Conservation (phyloP, 2,329 filamentous ascomycete genomes). For the Ophiostoma perfectum region DNA sequence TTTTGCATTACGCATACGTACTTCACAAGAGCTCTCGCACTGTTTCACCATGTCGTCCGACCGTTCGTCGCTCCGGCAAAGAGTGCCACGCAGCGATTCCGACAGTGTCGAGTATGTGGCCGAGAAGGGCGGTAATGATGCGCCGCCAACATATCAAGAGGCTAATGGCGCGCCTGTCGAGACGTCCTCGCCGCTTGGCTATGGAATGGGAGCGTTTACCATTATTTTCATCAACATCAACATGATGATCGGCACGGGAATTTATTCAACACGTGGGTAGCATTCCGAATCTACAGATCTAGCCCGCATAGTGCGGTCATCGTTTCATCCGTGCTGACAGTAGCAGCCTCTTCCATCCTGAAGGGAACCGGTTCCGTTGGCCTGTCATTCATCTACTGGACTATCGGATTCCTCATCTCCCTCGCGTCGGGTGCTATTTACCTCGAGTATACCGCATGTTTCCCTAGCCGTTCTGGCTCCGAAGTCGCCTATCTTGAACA, state of each 20-base stretch:
- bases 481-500: constrained; percentile 67
- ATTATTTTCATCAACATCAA: constrained; percentile 56
- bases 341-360: constrained; percentile 52
- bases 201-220: constrained; percentile 50
- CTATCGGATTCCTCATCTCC: constrained; percentile 56
- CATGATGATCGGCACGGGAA: constrained; percentile 59
- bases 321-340: background rate
- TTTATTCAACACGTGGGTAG: constrained; percentile 56
- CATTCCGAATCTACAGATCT: background rate
- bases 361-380: constrained; percentile 57
- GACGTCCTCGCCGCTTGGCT: constrained; percentile 53
- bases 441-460: constrained; percentile 59
- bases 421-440: constrained; percentile 53
- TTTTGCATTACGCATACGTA: background rate
- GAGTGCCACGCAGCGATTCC: background rate
- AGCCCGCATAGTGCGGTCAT: background rate
- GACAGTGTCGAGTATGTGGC: constrained; percentile 7
- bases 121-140: constrained; percentile 28
- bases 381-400: constrained; percentile 58
- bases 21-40: background rate
- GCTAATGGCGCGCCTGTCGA: constrained; percentile 58
- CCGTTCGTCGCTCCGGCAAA: background rate
- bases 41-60: background rate
- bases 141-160: constrained; percentile 41
- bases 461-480: constrained; percentile 59